phyloP scores from a whole-genome alignment of 148 eudicot genomes.

The Salicornia ramosissima region DNA sequence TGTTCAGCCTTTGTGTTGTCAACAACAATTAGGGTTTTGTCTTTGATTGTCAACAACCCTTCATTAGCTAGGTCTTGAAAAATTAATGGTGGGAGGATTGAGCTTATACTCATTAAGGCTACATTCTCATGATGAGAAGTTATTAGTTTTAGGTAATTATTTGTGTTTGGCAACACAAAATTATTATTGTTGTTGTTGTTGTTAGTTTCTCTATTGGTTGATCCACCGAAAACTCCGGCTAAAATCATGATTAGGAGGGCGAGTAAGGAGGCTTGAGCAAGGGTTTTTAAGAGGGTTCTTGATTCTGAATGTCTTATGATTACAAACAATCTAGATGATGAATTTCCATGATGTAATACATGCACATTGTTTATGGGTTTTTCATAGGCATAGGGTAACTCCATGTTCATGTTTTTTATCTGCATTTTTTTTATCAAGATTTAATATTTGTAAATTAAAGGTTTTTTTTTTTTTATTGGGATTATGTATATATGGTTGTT shows the following conservation, averaged over 20 bases:
- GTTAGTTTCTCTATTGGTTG: background rate
- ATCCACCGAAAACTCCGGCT: conserved; percentile 26
- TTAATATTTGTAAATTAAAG: too few species aligned
- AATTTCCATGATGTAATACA: conserved; percentile 23
- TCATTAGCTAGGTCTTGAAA: conserved; percentile 43
- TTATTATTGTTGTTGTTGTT: conserved; percentile 1
- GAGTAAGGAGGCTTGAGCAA: conserved; percentile 34
- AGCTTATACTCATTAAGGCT: conserved; percentile 3
- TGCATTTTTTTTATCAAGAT: conserved; percentile 18
- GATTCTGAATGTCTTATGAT: conserved; percentile 21
- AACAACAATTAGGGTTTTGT: conserved; percentile 30
- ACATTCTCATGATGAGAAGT: background rate
- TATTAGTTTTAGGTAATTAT: conserved; percentile 1
- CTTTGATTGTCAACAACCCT: conserved; percentile 35
- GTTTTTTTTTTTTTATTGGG: too few species aligned
- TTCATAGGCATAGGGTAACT: conserved; percentile 25
- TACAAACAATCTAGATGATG: conserved; percentile 13
- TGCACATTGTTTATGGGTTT: conserved; percentile 16
- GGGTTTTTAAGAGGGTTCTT: conserved; percentile 24
- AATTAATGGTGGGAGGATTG: conserved; percentile 29
- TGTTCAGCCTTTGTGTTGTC: conserved; percentile 10
- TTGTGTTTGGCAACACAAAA: background rate
- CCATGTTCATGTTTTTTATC: conserved; percentile 23
- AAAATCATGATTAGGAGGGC: conserved; percentile 31
- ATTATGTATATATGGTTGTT: background rate